Conservation (phyloP, 768 basidiomycete species). For the Kwoniella sp. region DNA sequence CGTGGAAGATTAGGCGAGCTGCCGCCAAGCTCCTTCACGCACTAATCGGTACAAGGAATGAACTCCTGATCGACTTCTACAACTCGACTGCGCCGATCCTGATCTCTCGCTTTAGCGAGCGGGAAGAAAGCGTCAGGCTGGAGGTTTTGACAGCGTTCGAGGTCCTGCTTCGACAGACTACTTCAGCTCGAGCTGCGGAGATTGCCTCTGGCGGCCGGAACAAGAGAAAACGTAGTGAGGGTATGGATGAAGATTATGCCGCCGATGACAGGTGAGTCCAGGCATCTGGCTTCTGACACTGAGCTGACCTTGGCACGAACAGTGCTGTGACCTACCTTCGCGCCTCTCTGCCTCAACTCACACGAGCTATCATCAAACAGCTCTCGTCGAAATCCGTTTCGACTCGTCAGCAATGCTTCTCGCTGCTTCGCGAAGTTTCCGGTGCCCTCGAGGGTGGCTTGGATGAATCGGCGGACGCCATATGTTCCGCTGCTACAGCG, state of each 20-base stretch:
- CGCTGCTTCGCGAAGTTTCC: slow-evolving; percentile 68
- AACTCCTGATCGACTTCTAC: slow-evolving; percentile 73
- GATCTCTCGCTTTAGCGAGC: slow-evolving; percentile 85
- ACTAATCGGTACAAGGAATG: slow-evolving; percentile 83
- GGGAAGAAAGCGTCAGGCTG: slow-evolving; percentile 87
- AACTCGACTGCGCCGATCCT: slow-evolving; percentile 79
- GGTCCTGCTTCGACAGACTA: slow-evolving; percentile 75
- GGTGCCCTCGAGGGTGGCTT: slow-evolving; percentile 79
- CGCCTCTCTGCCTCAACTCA: slow-evolving; percentile 70
- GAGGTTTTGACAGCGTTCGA: slow-evolving; percentile 88
- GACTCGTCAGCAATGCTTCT: slow-evolving; percentile 81
- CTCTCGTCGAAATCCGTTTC: slow-evolving; percentile 74
- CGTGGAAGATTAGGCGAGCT: slow-evolving; percentile 92
- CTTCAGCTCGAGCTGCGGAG: slow-evolving; percentile 56
- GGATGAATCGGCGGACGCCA: slow-evolving; percentile 61
- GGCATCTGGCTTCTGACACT: neutral
- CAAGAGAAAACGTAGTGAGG: slow-evolving; percentile 52
- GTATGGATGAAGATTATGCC: slow-evolving; percentile 53
- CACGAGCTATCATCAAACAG: slow-evolving; percentile 79
- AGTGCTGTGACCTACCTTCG: slow-evolving; percentile 29
- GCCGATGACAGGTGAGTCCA: slow-evolving; percentile 42
- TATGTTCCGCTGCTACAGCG: slow-evolving; percentile 54
- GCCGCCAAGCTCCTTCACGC: slow-evolving; percentile 84
- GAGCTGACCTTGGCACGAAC: slow-evolving; percentile 2
- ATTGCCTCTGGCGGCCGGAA: slow-evolving; percentile 45